phyloP scores from a whole-genome alignment of 331 rosid species.

The Telfairia occidentalis region DNA sequence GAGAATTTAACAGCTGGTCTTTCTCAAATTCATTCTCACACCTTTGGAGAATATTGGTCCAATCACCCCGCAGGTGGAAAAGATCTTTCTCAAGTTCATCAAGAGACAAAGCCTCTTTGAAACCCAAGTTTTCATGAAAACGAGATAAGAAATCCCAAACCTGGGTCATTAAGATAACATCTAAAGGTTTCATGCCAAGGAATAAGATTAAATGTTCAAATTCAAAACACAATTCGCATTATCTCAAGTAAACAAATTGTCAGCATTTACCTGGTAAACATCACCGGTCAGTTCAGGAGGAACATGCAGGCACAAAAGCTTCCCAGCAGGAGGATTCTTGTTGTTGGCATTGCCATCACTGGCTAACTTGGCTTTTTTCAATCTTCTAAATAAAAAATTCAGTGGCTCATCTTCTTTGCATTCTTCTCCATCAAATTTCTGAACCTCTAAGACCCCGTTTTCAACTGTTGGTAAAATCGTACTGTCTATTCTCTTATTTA shows the following conservation, averaged over 20 bases:
- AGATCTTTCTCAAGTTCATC: conserved; percentile 85
- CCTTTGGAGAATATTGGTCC: conserved; percentile 33
- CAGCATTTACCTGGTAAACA: conserved; percentile 63
- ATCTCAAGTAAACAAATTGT: not conserved
- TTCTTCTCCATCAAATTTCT: conserved; percentile 35
- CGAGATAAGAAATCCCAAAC: conserved; percentile 68
- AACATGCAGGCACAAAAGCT: conserved; percentile 54
- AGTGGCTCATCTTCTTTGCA: conserved; percentile 42
- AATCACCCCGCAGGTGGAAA: conserved; percentile 68
- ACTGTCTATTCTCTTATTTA: conserved; percentile 38
- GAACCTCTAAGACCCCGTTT: conserved; percentile 55
- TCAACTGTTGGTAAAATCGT: conserved; percentile 55
- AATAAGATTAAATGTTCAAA: conserved; percentile 1
- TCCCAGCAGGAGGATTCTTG: conserved; percentile 74
- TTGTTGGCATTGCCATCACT: conserved; percentile 22
- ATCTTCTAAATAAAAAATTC: conserved; percentile 39
- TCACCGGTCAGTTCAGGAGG: conserved; percentile 68
- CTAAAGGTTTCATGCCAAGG: conserved; percentile 12
- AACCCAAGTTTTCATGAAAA: conserved; percentile 60
- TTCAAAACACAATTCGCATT: not conserved
- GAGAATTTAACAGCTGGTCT: conserved; percentile 19
- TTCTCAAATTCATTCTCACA: conserved; percentile 31
- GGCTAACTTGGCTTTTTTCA: conserved; percentile 39
- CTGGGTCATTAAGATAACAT: conserved; percentile 30
- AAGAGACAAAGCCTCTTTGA: conserved; percentile 47